Evolutionary conservation across 2,329 filamentous ascomycete species (phyloP).

Genomic region (Parascedosporium putredinis): DNA sequence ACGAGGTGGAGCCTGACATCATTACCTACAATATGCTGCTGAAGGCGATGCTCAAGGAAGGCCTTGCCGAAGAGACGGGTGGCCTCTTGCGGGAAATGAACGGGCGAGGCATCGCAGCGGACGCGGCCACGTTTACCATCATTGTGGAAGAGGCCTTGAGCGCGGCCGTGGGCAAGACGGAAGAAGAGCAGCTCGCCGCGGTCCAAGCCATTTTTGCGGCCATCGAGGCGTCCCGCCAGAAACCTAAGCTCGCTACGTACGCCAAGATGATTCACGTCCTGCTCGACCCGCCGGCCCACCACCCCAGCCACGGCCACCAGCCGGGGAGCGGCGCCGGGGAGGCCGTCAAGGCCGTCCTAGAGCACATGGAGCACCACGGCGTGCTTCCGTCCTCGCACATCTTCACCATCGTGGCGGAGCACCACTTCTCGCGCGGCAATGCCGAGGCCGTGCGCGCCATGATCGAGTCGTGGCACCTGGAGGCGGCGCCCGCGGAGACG

Average conservation of each 20-base stretch:
- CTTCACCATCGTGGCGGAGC: slow-evolving; percentile 62
- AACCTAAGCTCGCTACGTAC: slow-evolving; percentile 53
- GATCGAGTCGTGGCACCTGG: slow-evolving; percentile 44
- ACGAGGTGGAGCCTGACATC: slow-evolving; percentile 45
- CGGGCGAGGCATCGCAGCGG: slow-evolving; percentile 39
- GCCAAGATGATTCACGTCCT: slow-evolving; percentile 59
- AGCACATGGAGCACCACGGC: slow-evolving; percentile 46
- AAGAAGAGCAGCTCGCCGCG: slow-evolving; percentile 34
- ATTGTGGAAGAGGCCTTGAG: slow-evolving; percentile 51
- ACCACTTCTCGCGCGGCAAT: slow-evolving; percentile 54
- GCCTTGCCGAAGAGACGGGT: slow-evolving; percentile 35
- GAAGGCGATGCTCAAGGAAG: slow-evolving; percentile 42
- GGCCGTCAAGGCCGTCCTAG: slow-evolving; percentile 36
- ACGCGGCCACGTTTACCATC: slow-evolving; percentile 63
- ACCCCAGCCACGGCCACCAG: too few species aligned
- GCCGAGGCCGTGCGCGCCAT: slow-evolving; percentile 49
- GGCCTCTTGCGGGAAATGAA: slow-evolving; percentile 51
- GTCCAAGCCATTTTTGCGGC: slow-evolving; percentile 45
- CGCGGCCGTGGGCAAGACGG: slow-evolving; percentile 25
- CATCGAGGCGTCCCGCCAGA: slow-evolving; percentile 46
- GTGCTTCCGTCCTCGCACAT: slow-evolving; percentile 52
- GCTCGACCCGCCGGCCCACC: slow-evolving; percentile 21
- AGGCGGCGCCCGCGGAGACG: slow-evolving; percentile 19
- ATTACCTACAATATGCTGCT: slow-evolving; percentile 62
- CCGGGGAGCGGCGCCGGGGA: slow-evolving; percentile 45